Evolutionary conservation across 139 green algal genomes (phyloP), one percentile per base, ranked within the genome.

Genomic region (Chlorella sp.): DNA sequence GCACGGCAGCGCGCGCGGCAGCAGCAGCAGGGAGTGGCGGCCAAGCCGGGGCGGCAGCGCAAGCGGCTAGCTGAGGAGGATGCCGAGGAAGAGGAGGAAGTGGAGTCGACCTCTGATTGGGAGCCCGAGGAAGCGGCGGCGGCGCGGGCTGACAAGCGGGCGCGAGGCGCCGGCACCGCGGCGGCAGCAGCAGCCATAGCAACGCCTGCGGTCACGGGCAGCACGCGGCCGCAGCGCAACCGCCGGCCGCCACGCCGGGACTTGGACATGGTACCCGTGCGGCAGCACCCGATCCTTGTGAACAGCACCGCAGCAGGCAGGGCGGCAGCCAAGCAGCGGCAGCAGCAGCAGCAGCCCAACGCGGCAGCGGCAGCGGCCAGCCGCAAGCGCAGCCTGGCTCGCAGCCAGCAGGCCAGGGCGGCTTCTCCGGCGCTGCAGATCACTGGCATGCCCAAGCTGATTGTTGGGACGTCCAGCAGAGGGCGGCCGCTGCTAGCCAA

Each of bases 221-320:
- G 66, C 84, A 9, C 66, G 39, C 84, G 84, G 32, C 84, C 84
- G 84, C 84, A 88, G 84, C 84, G 84, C 84, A 81, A n/a, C 39
- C 37, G 84, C 30, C 39, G 84, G 21, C 36, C 84, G 30, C 84
- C 83, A 0, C 39, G 84, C 7, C 64, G 84, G 11, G 84, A 88
- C 68, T 30, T 81, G 0, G 84, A 88, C 84, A 88, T 88, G 84
- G 42, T 69, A 15, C 84, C 84, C 4, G 42, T 88, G 2, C 68
- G 83, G 9, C 64, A 78, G 21, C 83, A 42, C 24, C 66, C 84
- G 2, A 37, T 15, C 30, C 34, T 60, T 19, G 16, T 60, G 1
- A 61, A 18, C 12, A 28, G 26, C 4, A 36, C 30, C 2, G 42
- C 79, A 40, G 79, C 42, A 24, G 26, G 30, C 37, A 48, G 42